A percentile compares a stretch with the other conserved stretches of the same genome.
Evolutionary conservation across 305 asterid genomes (phyloP).

Genomic region (Fraxinus ornus): DNA sequence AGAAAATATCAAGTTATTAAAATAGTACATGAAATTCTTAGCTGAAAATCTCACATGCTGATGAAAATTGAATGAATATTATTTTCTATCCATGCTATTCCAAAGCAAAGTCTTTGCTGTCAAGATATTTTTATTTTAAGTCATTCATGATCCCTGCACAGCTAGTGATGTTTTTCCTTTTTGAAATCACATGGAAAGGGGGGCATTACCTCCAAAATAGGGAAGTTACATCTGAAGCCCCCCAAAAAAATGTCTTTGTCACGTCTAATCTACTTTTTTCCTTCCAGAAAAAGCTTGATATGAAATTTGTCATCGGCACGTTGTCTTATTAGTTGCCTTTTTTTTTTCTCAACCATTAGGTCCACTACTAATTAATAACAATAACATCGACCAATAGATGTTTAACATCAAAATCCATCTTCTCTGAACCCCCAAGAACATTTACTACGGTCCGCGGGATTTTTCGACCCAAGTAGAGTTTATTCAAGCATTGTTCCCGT

Average conservation of each 20-base stretch:
- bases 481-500: background rate
- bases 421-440: background rate
- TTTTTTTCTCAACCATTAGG: slow-evolving; percentile 3
- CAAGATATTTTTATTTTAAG: slow-evolving; percentile 3
- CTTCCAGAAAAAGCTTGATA: slow-evolving; percentile 20
- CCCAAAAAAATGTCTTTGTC: slow-evolving; percentile 18
- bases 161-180: background rate
- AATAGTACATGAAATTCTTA: background rate
- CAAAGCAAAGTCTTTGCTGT: slow-evolving; percentile 1
- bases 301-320: background rate
- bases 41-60: background rate
- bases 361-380: background rate
- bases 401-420: background rate
- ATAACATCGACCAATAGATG: background rate
- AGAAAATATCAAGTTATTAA: background rate
- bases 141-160: background rate
- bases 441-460: background rate
- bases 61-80: background rate
- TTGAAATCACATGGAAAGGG: slow-evolving; percentile 19
- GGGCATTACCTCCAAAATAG: slow-evolving; percentile 24
- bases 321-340: slow-evolving; percentile 12
- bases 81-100: background rate
- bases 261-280: slow-evolving; percentile 16
- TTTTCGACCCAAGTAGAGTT: background rate
- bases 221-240: slow-evolving; percentile 31